Conservation (phyloP, 345 rosid species). For the Gossypium ekmanianum region DNA sequence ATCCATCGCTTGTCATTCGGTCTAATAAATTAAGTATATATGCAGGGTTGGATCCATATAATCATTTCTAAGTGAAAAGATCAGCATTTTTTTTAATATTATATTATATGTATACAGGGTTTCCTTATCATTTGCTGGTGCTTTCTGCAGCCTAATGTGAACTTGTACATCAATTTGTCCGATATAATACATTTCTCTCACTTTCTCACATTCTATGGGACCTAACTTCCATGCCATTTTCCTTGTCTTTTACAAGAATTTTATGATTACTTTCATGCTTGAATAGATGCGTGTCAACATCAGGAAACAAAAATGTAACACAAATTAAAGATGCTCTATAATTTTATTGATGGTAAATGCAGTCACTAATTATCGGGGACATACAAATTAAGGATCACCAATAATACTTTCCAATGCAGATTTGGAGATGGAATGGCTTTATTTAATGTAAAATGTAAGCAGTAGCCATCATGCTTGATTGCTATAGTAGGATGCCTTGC, state of each 20-base stretch:
- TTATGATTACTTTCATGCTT: conserved; percentile 13
- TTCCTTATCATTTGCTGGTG: conserved; percentile 1
- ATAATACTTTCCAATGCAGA: background rate
- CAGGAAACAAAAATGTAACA: background rate
- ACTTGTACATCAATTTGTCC: background rate
- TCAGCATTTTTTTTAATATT: too few species aligned
- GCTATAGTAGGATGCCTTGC: background rate
- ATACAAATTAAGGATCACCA: background rate
- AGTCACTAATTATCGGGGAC: background rate
- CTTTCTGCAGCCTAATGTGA: background rate
- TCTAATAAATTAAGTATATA: too few species aligned
- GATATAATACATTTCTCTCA: conserved; percentile 7
- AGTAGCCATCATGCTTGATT: background rate
- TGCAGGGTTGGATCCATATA: too few species aligned
- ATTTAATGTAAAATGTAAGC: conserved; percentile 2
- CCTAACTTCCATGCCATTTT: background rate
- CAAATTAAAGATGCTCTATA: background rate
- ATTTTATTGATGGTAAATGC: background rate
- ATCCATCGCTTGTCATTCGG: too few species aligned
- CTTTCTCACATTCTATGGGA: conserved; percentile 2
- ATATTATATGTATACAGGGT: background rate
- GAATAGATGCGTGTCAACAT: background rate
- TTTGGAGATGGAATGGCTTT: conserved; percentile 2
- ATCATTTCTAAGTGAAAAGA: too few species aligned
- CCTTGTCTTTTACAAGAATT: conserved; percentile 4